Evolutionary conservation across 441 rosid species (phyloP).

Genomic region (Gossypium davidsonii): DNA sequence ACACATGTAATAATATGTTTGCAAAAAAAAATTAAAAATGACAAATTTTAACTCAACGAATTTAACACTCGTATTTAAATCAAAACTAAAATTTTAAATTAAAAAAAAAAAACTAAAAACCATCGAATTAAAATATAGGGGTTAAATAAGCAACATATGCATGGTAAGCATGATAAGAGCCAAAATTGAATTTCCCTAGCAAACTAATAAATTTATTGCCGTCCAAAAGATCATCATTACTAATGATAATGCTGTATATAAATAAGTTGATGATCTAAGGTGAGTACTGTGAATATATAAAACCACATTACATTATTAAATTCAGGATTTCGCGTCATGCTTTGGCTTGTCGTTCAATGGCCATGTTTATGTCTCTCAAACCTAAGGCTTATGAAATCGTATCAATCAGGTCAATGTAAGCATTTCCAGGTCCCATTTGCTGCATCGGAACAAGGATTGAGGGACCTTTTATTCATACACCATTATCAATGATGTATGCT

Average conservation of each 20-base stretch:
- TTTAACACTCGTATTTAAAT: no score
- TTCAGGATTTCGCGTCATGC: constrained; percentile 32
- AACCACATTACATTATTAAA: constrained; percentile 16
- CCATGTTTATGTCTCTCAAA: constrained; percentile 9
- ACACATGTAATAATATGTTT: no score
- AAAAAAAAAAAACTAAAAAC: no score
- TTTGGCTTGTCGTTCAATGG: constrained; percentile 27
- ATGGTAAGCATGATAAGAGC: not conserved
- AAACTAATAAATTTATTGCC: constrained; percentile 24
- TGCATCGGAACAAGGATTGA: constrained; percentile 15
- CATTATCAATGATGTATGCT: not conserved
- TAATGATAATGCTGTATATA: not conserved
- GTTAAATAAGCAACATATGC: no score
- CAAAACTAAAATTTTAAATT: no score
- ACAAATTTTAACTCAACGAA: no score
- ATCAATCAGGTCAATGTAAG: constrained; percentile 24
- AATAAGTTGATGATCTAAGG: not conserved
- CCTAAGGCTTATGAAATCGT: constrained; percentile 15
- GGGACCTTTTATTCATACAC: constrained; percentile 12
- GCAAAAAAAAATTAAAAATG: no score
- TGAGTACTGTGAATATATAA: not conserved
- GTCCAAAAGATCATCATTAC: not conserved
- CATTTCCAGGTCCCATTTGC: constrained; percentile 25
- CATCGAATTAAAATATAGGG: not conserved
- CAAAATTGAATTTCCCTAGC: constrained; percentile 7